Conservation (phyloP, 73 alveolate species). For the Paraurostyla sp. region DNA sequence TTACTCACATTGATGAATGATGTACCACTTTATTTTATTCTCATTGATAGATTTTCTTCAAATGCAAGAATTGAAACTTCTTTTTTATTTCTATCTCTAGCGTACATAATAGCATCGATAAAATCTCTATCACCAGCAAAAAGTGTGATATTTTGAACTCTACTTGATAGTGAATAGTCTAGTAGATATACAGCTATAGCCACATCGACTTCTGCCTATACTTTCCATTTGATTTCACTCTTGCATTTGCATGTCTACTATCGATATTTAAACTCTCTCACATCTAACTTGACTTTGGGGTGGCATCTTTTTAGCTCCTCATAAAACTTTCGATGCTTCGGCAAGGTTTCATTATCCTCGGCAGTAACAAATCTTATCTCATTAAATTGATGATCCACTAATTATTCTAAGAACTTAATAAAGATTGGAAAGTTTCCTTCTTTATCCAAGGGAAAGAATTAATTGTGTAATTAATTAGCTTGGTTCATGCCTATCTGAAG, state of each 20-base stretch:
- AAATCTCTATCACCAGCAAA: conserved; percentile 68
- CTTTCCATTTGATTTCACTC: conserved; percentile 56
- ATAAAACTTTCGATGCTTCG: conserved; percentile 29
- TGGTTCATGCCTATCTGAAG: conserved; percentile 45
- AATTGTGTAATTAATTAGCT: conserved; percentile 7
- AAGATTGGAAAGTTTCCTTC: not conserved
- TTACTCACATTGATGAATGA: conserved; percentile 5
- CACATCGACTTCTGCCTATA: conserved; percentile 62
- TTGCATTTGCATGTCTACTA: conserved; percentile 42
- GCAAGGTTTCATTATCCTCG: conserved; percentile 39
- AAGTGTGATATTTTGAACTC: conserved; percentile 28
- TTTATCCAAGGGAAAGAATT: conserved; percentile 12
- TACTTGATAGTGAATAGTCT: conserved; percentile 1
- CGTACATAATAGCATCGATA: conserved; percentile 50
- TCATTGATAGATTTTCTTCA: conserved; percentile 40
- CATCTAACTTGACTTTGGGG: conserved; percentile 3
- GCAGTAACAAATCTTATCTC: conserved; percentile 43
- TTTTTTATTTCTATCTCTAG: not conserved
- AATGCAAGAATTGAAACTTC: conserved; percentile 1
- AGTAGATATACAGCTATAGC: conserved; percentile 55
- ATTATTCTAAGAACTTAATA: conserved; percentile 9
- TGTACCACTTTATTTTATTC: conserved; percentile 23
- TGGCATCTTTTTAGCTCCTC: conserved; percentile 10
- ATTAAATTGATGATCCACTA: conserved; percentile 17
- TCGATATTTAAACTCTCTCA: conserved; percentile 42